Evolutionary conservation across 768 basidiomycete species (phyloP), one percentile per base, ranked within the genome.

Genomic region (Aureoboletus auriporus): DNA sequence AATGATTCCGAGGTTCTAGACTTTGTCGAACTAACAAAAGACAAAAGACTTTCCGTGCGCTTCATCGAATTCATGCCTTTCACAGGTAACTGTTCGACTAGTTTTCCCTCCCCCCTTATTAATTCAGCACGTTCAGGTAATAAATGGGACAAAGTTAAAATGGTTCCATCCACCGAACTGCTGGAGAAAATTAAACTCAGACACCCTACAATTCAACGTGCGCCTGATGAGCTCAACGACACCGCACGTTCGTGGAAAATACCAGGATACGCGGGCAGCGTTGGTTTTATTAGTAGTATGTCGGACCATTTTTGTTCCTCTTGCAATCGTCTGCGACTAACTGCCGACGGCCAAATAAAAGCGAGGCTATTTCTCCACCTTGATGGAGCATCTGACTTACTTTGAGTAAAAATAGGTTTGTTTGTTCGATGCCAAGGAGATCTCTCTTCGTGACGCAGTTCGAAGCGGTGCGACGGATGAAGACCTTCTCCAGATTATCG

Each of bases 21-120:
- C 49, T 93, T 94, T 60, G 80, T 91, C 35, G 79, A 84, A 57
- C 70, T 93, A 68, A 89, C 87, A 5, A 80, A 76, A 56, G 69
- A 85, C 39, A 72, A 72, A 39, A 65, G 70, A 2, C 66, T 92
- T 23, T 87, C 80, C 34, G 80, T 93, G 35, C 80, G 93, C 33
- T 92, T 94, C 65, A 94, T 93, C 49, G 91, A 93, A 66, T 94
- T 89, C 62, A 94, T 95, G 93, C 90, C 92, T 10, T 95, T 95
- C 64, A 86, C 83, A 56, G 92, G 86, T 87, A 54, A 53, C 66
- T 59, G 3, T 38, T 42, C 34, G 4, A 49, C 36, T 37, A 30
- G 10, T 44, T 40, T n/a, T 29, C 27, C 4, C 1, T 51, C 38
- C 42, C 39, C 39, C 20, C 35, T 49, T 49, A 16, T 44, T 54